Percentiles rank a stretch among this genome's conserved stretches.
phyloP scores from a whole-genome alignment of 305 asterid genomes.

The Fraxinus xanthoxyloides region DNA sequence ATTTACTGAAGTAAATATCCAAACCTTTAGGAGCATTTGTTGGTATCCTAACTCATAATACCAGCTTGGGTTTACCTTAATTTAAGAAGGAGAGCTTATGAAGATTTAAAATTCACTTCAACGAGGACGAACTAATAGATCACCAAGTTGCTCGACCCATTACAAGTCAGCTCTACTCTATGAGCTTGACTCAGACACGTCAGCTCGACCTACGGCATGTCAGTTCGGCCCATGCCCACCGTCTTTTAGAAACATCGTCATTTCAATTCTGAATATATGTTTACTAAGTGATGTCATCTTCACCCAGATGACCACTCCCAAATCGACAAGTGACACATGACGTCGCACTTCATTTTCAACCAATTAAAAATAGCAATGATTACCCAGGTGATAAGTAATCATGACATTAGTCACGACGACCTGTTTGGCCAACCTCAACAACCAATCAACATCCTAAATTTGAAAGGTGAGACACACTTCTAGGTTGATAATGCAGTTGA shows the following conservation, averaged over 20 bases:
- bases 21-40: no score
- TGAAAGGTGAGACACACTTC: no score
- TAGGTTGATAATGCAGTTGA: no score
- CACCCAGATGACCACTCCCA: neutral
- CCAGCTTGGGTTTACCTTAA: neutral
- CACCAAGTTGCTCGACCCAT: no score
- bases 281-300: neutral
- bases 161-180: no score
- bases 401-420: no score
- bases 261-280: neutral
- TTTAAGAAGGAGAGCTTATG: neutral
- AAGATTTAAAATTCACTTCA: neutral
- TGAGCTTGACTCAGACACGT: no score
- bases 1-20: no score
- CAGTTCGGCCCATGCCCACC: neutral
- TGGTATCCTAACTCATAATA: no score
- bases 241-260: neutral
- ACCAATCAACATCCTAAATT: no score
- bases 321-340: neutral
- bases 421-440: no score
- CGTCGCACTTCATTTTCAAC: neutral
- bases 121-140: no score
- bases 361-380: neutral
- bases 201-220: neutral
- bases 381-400: neutral